phyloP scores from a whole-genome alignment of 78 protist species.

The Andalucia godoyi region DNA sequence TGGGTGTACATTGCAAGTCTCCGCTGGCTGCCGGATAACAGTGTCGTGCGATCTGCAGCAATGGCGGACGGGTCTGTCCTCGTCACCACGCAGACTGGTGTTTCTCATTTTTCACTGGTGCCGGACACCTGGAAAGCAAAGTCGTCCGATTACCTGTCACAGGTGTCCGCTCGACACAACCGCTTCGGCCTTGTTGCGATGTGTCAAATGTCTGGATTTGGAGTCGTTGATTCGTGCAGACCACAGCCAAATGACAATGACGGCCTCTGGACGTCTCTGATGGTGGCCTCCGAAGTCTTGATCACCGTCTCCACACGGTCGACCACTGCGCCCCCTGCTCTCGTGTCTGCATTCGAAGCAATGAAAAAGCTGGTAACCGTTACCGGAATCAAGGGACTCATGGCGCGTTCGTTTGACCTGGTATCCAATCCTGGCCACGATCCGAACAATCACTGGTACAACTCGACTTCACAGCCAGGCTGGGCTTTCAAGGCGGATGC shows the following conservation, averaged over 20 bases:
- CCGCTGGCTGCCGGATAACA: background rate
- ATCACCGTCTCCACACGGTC: background rate
- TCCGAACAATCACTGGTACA: background rate
- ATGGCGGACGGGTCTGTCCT: background rate
- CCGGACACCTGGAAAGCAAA: background rate
- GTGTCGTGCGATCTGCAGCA: background rate
- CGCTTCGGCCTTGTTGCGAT: conserved; percentile 5
- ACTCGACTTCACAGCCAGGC: background rate
- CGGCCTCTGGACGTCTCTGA: conserved; percentile 14
- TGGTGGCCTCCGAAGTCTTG: background rate
- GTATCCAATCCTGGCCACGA: background rate
- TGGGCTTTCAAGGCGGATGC: background rate
- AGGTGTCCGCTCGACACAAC: background rate
- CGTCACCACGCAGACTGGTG: conserved; percentile 1
- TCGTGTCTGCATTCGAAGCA: background rate
- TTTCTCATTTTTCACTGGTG: background rate
- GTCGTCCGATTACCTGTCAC: background rate
- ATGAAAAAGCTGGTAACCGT: background rate
- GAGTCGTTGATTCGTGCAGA: background rate
- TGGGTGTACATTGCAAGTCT: background rate
- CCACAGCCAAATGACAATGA: background rate
- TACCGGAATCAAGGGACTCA: background rate
- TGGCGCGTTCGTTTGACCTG: background rate
- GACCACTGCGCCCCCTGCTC: background rate
- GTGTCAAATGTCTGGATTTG: background rate